Evolutionary conservation across 768 basidiomycete species (phyloP), one percentile per base, ranked within the genome.

Genomic region (Tulasnella sp.): DNA sequence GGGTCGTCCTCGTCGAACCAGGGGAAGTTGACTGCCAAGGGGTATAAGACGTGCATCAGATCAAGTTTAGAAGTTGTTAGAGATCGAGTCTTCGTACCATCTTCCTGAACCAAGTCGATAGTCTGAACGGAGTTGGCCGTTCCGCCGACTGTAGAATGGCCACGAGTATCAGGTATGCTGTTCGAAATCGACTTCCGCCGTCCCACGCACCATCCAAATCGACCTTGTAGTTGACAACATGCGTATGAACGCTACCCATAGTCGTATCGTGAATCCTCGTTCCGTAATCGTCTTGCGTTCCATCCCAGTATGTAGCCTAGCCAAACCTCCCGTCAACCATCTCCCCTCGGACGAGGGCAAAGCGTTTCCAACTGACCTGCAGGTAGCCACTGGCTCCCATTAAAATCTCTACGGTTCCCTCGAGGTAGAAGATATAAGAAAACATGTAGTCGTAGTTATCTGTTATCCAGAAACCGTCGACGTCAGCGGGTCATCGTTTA

Each of bases 361-460:
- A 35, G 5, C 26, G n/a, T n/a, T 23, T 6, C 10, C n/a, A 61
- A 35, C 15, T 16, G 11, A 67, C 61, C 61, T 67, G 61, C 15
- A 67, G 6, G 32, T 73, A 73, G n/a, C 71, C 71, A 23, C 71
- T 73, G 7, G 71, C 71, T 9, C 40, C 37, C 46, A 73, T 48
- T 20, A 42, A 37, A 29, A 73, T 73, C 16, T 73, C 71, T 18
- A 73, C 35, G 3, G 71, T 73, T 0, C 71, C 71, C 13, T 40
- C 71, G 11, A 73, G 46, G 37, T 73, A 73, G 39, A 73, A 48
- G 15, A 73, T 26, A 16, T 73, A 73, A 9, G 40, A 42, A 16
- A 73, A 40, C 71, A 73, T 73, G 71, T 73, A 73, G 39, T 73
- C 71, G 46, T 73, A 73, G 71, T 73, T 73, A 29, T 73, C 71